These are phyloP conservation scores for Magnaporthiopsis poae DNA, from an alignment of 2,329 filamentous ascomycete species.

Conservation along the genomic window DNA sequence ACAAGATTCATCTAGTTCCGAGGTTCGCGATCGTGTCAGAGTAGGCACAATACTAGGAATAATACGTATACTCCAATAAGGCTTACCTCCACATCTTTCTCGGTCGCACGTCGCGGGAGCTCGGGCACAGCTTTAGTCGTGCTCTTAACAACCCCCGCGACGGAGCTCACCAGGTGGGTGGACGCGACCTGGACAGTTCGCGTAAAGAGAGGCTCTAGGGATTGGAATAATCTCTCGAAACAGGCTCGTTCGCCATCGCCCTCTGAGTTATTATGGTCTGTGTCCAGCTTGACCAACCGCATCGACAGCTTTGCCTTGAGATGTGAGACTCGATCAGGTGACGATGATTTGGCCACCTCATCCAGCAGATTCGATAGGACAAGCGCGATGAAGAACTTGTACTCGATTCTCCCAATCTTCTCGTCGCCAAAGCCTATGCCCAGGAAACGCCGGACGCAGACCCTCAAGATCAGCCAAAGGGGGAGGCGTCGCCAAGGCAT, in stretches of 20 bases:
- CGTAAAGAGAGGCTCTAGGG: constrained; percentile 20
- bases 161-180: constrained; percentile 23
- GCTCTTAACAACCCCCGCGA: constrained; percentile 29
- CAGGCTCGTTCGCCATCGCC: constrained; percentile 14
- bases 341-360: constrained; percentile 22
- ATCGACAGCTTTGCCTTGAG: constrained; percentile 45
- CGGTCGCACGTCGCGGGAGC: constrained; percentile 29
- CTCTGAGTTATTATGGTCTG: constrained; percentile 20
- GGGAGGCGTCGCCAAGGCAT: constrained; percentile 54
- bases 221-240: constrained; percentile 19
- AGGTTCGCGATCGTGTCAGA: constrained; percentile 17
- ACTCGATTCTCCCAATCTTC: constrained; percentile 33
- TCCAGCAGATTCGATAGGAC: constrained; percentile 37
- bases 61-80: too few relatives aligned
- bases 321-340: constrained; percentile 26
- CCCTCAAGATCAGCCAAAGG: constrained; percentile 52
- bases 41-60: neutral
- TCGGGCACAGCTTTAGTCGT: constrained; percentile 28
- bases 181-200: constrained; percentile 21
- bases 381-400: constrained; percentile 48
- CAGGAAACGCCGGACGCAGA: constrained; percentile 45
- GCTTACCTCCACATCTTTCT: neutral
- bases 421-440: constrained; percentile 28
- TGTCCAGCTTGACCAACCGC: constrained; percentile 48
- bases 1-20: constrained; percentile 24